Conservation (phyloP, 371 early-diverging fungal species). For the Batrachochytrium dendrobatidis region DNA sequence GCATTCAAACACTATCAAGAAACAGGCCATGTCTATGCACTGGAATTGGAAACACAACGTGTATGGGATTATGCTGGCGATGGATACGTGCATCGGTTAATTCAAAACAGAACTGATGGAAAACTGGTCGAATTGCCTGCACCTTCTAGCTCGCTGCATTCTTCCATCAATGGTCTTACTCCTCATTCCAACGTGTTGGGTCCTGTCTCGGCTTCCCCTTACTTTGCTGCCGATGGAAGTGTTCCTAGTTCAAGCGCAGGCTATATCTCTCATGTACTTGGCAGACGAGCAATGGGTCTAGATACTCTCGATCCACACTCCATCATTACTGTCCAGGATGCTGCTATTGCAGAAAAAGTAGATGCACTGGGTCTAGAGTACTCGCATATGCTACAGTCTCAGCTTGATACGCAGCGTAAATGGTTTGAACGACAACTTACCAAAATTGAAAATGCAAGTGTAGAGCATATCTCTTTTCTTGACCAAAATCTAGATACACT, state of each 20-base stretch:
- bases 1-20: conserved; percentile 77
- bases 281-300: conserved; percentile 3
- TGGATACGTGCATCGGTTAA: conserved; percentile 86
- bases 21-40: conserved; percentile 73
- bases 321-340: conserved; percentile 3
- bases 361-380: conserved; percentile 71
- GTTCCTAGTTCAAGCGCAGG: conserved; percentile 1
- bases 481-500: background rate
- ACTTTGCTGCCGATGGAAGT: background rate
- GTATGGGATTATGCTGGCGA: conserved; percentile 97
- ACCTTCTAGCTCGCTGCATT: conserved; percentile 24
- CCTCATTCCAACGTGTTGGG: background rate
- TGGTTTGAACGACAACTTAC: conserved; percentile 74
- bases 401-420: conserved; percentile 75
- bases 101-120: conserved; percentile 83
- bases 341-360: conserved; percentile 49
- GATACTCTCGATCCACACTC: conserved; percentile 2
- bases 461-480: conserved; percentile 9
- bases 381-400: conserved; percentile 63
- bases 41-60: conserved; percentile 88
- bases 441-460: conserved; percentile 23
- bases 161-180: background rate
- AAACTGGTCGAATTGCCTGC: conserved; percentile 82
- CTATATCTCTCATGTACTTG: background rate
- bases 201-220: background rate